These are phyloP conservation scores for Melastoma malabathricum DNA, from an alignment of 345 rosid genomes.

Conservation along the genomic window DNA sequence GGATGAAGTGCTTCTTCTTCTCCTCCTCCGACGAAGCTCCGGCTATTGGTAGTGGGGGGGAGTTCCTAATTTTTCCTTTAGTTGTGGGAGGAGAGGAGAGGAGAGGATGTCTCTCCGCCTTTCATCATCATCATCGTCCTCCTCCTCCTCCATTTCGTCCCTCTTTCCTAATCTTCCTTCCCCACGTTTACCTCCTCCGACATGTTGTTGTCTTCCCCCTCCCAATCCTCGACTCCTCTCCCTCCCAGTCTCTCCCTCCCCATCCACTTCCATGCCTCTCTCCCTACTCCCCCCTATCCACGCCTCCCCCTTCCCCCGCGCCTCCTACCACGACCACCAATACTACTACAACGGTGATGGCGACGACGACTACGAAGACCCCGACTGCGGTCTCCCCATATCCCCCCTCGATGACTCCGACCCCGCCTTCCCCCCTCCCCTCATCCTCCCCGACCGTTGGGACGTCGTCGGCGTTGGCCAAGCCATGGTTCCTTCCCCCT, in stretches of 20 bases:
- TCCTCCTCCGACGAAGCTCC: not conserved
- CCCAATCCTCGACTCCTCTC: constrained; percentile 18
- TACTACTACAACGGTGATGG: too few relatives aligned
- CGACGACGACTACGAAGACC: constrained; percentile 26
- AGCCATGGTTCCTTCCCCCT: constrained; percentile 55
- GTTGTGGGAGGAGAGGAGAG: too few relatives aligned
- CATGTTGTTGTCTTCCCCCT: constrained; percentile 22
- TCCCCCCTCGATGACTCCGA: constrained; percentile 6
- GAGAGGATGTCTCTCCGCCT: too few relatives aligned
- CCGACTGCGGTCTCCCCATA: constrained; percentile 1
- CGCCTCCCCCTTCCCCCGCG: not conserved
- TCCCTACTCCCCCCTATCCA: constrained; percentile 1
- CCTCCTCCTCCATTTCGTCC: too few relatives aligned
- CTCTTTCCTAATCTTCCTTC: constrained; percentile 7
- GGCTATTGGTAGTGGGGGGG: too few relatives aligned
- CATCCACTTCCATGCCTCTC: constrained; percentile 4
- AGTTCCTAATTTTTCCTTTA: too few relatives aligned
- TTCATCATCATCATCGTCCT: too few relatives aligned
- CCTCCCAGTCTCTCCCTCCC: constrained; percentile 4
- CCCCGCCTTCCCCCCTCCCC: constrained; percentile 9
- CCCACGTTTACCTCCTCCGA: constrained; percentile 25
- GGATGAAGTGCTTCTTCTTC: too few relatives aligned
- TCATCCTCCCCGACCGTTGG: constrained; percentile 62
- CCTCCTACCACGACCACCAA: constrained; percentile 5
- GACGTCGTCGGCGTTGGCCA: constrained; percentile 94